A percentile compares a stretch with the other conserved stretches of the same genome.
Evolutionary conservation across 352 stramenopile species (phyloP).

Genomic region (Phytophthora capsici): DNA sequence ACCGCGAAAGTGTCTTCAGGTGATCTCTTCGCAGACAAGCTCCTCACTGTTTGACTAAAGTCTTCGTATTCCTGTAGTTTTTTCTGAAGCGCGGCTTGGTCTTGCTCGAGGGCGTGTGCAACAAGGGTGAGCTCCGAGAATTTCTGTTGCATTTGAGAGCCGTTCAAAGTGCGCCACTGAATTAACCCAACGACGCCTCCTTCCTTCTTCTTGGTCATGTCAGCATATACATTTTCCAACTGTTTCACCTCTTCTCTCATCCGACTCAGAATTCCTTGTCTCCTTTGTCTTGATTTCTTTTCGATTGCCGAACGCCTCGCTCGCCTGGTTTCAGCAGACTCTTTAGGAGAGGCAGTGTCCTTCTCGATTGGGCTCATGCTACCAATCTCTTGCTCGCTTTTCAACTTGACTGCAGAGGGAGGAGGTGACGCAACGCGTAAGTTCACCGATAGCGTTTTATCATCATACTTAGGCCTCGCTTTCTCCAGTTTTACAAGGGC

Average conservation of each 20-base stretch:
- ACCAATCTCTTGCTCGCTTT: neutral
- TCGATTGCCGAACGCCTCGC: conserved; percentile 57
- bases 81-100: conserved; percentile 37
- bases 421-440: conserved; percentile 2
- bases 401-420: conserved; percentile 13
- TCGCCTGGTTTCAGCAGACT: conserved; percentile 28
- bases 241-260: conserved; percentile 65
- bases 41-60: conserved; percentile 30
- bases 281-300: conserved; percentile 45
- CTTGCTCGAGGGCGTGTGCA: conserved; percentile 42
- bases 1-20: conserved; percentile 11
- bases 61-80: conserved; percentile 30
- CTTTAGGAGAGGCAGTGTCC: neutral
- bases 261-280: conserved; percentile 18
- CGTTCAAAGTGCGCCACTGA: neutral
- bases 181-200: conserved; percentile 9
- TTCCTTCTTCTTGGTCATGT: conserved; percentile 34
- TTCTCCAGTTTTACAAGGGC: conserved; percentile 13
- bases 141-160: conserved; percentile 12
- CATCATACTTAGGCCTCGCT: neutral
- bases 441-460: neutral
- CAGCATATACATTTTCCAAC: conserved; percentile 46
- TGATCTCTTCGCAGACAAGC: neutral
- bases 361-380: conserved; percentile 20
- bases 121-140: conserved; percentile 46